Percentiles rank a stretch among this genome's conserved stretches.
phyloP scores from a whole-genome alignment of 805 yeast genomes.

The Candida sonorensis region DNA sequence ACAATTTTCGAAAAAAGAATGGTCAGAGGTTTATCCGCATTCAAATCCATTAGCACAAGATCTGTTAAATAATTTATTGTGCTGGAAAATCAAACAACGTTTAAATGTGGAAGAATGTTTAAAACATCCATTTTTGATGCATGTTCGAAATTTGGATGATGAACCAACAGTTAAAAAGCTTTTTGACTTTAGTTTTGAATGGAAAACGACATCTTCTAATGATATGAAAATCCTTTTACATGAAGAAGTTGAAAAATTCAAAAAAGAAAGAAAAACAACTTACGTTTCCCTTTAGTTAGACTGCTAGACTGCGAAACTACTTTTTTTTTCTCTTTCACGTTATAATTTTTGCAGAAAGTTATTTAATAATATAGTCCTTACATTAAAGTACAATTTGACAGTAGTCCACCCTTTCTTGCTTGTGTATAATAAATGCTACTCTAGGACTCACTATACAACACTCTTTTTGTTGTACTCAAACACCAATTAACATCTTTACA shows the following conservation, averaged over 20 bases:
- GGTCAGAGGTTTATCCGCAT: conserved; percentile 56
- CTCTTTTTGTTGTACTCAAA: no score
- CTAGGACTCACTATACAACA: no score
- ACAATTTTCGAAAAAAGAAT: conserved; percentile 34
- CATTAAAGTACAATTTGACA: no score
- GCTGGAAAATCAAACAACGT: conserved; percentile 59
- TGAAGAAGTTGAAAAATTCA: conserved; percentile 49
- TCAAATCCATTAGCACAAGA: conserved; percentile 47
- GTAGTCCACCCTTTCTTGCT: no score
- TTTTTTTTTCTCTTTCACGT: no score
- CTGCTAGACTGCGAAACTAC: no score
- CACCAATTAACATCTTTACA: no score
- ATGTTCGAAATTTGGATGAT: conserved; percentile 45
- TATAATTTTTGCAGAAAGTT: no score
- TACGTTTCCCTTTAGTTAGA: no score
- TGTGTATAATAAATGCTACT: no score
- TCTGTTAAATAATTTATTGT: conserved; percentile 46
- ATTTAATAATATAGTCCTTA: no score
- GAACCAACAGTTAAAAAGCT: conserved; percentile 46
- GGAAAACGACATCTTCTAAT: conserved; percentile 28
- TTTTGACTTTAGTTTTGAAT: conserved; percentile 69
- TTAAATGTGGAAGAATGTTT: conserved; percentile 50
- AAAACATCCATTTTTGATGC: conserved; percentile 45
- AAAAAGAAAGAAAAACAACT: conserved; percentile 21
- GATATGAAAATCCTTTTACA: conserved; percentile 42